These are phyloP conservation scores for Plantago ovata DNA, from an alignment of 257 asterid species.

Conservation along the genomic window DNA sequence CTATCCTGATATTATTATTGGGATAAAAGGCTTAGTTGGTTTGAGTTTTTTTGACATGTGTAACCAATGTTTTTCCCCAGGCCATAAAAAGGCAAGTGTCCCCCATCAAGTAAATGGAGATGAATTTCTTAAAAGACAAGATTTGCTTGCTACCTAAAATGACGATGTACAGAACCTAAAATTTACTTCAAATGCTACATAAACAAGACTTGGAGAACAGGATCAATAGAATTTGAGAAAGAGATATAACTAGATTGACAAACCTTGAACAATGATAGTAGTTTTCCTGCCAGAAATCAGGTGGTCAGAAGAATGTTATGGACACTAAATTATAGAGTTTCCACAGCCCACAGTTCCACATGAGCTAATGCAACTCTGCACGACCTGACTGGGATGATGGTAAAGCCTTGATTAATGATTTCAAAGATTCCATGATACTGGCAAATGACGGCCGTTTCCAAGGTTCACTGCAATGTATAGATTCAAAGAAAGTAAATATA, in stretches of 20 bases:
- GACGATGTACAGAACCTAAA: neutral
- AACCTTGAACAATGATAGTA: slow-evolving; percentile 29
- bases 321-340: slow-evolving; percentile 15
- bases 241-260: slow-evolving; percentile 22
- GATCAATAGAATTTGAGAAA: neutral
- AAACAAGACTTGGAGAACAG: neutral
- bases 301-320: slow-evolving; percentile 16
- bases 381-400: slow-evolving; percentile 46
- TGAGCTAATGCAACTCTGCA: slow-evolving; percentile 39
- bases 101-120: no score
- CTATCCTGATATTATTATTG: no score
- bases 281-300: slow-evolving; percentile 19
- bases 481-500: slow-evolving; percentile 19
- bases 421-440: slow-evolving; percentile 78
- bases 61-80: no score
- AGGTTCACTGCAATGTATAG: slow-evolving; percentile 62
- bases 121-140: no score
- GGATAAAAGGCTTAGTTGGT: no score
- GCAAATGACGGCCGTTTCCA: slow-evolving; percentile 91
- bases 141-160: neutral
- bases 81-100: no score
- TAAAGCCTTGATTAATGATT: slow-evolving; percentile 48
- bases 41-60: no score
- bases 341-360: slow-evolving; percentile 29
- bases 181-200: neutral